These are phyloP conservation scores for Calocybe gambosa DNA, from an alignment of 1,284 basidiomycete species.

Conservation along the genomic window DNA sequence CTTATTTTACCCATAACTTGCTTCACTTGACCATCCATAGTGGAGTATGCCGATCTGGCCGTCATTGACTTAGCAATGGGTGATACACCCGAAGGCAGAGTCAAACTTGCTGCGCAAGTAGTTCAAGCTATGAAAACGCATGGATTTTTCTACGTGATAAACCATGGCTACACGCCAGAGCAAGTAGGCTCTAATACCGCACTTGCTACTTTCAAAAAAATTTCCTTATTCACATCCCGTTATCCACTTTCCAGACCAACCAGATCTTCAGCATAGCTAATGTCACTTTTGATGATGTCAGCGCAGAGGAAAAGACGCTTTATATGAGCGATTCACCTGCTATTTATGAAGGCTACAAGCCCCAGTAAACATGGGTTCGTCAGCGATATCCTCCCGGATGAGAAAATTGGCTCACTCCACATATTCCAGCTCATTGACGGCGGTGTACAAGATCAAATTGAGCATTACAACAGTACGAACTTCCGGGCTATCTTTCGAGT, in stretches of 20 bases:
- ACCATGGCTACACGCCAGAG: conserved; percentile 45
- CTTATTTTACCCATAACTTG: neutral
- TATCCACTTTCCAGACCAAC: conserved; percentile 35
- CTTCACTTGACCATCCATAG: conserved; percentile 52
- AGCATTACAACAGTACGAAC: conserved; percentile 46
- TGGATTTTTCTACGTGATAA: conserved; percentile 60
- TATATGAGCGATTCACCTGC: conserved; percentile 45
- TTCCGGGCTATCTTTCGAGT: neutral
- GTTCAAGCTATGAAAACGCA: conserved; percentile 53
- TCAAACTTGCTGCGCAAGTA: conserved; percentile 40
- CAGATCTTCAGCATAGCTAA: conserved; percentile 60
- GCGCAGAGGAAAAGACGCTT: conserved; percentile 48
- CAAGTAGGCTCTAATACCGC: conserved; percentile 28
- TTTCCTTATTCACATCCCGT: conserved; percentile 19
- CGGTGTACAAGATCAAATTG: conserved; percentile 55
- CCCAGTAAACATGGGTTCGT: conserved; percentile 42
- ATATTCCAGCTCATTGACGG: conserved; percentile 38
- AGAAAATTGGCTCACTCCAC: conserved; percentile 46
- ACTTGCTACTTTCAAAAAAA: conserved; percentile 35
- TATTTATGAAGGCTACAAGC: conserved; percentile 56
- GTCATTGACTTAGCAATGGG: conserved; percentile 56
- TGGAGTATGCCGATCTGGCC: conserved; percentile 63
- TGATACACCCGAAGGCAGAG: conserved; percentile 39
- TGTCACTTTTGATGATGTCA: conserved; percentile 47
- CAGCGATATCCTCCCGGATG: neutral